Conservation (phyloP, 352 stramenopile species). For the Pythium phragmitis region DNA sequence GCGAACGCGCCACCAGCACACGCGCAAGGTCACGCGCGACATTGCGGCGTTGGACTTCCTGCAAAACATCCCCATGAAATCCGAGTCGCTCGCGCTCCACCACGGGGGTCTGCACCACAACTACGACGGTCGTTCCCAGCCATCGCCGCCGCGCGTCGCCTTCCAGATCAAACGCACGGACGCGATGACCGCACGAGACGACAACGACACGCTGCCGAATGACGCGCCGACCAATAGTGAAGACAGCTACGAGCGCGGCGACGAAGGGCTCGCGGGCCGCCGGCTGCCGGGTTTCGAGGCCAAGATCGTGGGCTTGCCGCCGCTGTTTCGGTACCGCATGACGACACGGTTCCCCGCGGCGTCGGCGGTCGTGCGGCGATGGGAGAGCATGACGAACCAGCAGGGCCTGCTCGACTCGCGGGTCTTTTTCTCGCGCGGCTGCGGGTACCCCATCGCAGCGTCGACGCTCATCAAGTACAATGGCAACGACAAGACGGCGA, state of each 20-base stretch:
- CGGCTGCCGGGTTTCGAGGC: slow-evolving; percentile 68
- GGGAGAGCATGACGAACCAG: slow-evolving; percentile 63
- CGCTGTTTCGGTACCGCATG: slow-evolving; percentile 74
- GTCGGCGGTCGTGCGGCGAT: slow-evolving; percentile 76
- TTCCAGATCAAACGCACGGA: slow-evolving; percentile 15
- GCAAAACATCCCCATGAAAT: slow-evolving; percentile 85
- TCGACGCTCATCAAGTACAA: slow-evolving; percentile 88
- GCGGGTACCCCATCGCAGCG: slow-evolving; percentile 81
- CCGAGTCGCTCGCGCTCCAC: slow-evolving; percentile 33
- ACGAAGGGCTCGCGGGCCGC: slow-evolving; percentile 57
- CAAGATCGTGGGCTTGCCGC: slow-evolving; percentile 60
- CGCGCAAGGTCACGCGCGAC: slow-evolving; percentile 80
- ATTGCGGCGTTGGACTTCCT: slow-evolving; percentile 88
- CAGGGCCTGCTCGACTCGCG: slow-evolving; percentile 68
- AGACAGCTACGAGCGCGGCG: slow-evolving; percentile 7
- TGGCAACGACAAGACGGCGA: slow-evolving; percentile 58
- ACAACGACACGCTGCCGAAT: not conserved
- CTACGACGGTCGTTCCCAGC: slow-evolving; percentile 5
- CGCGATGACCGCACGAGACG: not conserved
- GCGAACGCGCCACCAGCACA: slow-evolving; percentile 49
- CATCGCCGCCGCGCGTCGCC: slow-evolving; percentile 12
- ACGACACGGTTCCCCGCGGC: slow-evolving; percentile 74
- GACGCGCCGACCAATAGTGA: not conserved
- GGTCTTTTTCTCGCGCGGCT: slow-evolving; percentile 80
- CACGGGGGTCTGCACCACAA: not conserved